Evolutionary conservation across 177 flowering plant genomes (phyloP).

Genomic region (Tripterygium wilfordii): DNA sequence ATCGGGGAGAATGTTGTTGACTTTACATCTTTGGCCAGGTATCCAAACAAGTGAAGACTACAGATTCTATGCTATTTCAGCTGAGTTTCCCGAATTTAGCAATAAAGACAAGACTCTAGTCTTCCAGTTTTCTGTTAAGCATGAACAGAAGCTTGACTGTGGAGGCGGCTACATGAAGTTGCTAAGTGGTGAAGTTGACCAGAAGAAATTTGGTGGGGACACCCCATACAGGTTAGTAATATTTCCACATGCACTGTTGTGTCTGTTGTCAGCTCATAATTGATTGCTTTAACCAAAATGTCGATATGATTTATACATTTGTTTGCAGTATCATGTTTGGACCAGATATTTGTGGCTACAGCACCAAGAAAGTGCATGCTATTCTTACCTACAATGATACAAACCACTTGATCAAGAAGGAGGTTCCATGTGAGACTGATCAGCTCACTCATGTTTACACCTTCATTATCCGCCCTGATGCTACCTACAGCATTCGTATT

Average conservation of each 20-base stretch:
- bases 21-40: slow-evolving; percentile 4
- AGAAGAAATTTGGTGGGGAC: background rate
- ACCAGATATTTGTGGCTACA: slow-evolving; percentile 95
- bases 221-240: background rate
- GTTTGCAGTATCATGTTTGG: slow-evolving; percentile 96
- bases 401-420: slow-evolving; percentile 92
- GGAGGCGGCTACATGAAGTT: slow-evolving; percentile 26
- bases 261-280: background rate
- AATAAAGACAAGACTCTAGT: slow-evolving; percentile 74
- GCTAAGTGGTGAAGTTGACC: background rate
- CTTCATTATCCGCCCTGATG: slow-evolving; percentile 86
- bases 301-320: slow-evolving; percentile 3
- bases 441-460: slow-evolving; percentile 94
- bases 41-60: background rate
- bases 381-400: slow-evolving; percentile 58
- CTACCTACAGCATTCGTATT: slow-evolving; percentile 86
- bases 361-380: slow-evolving; percentile 94
- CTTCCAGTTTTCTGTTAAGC: slow-evolving; percentile 47
- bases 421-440: slow-evolving; percentile 95
- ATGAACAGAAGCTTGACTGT: slow-evolving; percentile 97
- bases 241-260: slow-evolving; percentile 5
- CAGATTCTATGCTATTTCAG: background rate
- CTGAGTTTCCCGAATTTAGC: background rate
- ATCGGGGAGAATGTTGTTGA: slow-evolving; percentile 39
- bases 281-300: background rate